These are phyloP conservation scores for Pulicaria dysenterica DNA, from an alignment of 129 eudicot genomes.

Conservation along the genomic window DNA sequence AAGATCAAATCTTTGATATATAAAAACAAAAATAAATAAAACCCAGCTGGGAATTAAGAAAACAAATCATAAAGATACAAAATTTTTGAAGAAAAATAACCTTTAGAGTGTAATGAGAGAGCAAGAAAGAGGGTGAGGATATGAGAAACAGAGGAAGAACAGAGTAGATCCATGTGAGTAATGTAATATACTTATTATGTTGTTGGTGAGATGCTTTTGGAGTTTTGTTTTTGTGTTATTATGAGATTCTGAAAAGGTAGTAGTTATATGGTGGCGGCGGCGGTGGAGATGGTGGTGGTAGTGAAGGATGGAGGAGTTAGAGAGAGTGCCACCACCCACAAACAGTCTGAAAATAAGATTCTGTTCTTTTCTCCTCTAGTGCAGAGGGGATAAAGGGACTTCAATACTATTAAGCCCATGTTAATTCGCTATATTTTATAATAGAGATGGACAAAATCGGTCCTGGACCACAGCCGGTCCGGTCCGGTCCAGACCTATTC, in stretches of 20 bases:
- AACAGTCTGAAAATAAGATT: conserved; percentile 21
- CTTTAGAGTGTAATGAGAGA: conserved; percentile 44
- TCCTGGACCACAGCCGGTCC: too few species aligned
- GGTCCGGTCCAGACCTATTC: too few species aligned
- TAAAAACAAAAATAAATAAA: not conserved
- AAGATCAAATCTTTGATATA: not conserved
- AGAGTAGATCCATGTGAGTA: conserved; percentile 52
- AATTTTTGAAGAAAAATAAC: conserved; percentile 26
- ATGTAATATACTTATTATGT: not conserved
- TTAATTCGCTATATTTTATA: not conserved
- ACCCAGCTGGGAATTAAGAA: not conserved
- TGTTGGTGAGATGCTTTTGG: conserved; percentile 26
- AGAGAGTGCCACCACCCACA: conserved; percentile 16
- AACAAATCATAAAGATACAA: not conserved
- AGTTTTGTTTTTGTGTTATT: conserved; percentile 24
- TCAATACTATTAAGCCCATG: not conserved
- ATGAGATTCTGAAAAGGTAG: conserved; percentile 2
- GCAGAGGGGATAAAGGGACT: conserved; percentile 6
- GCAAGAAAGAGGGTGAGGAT: conserved; percentile 35
- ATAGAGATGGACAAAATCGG: too few species aligned
- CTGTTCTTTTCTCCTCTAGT: not conserved
- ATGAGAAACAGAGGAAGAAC: conserved; percentile 15
- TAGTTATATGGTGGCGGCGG: conserved; percentile 14
- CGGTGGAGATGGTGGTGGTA: conserved; percentile 20
- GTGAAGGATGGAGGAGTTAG: not conserved